These are phyloP conservation scores for Aspergillus transmontanensis DNA, from an alignment of 2,329 filamentous ascomycete species.

Conservation along the genomic window DNA sequence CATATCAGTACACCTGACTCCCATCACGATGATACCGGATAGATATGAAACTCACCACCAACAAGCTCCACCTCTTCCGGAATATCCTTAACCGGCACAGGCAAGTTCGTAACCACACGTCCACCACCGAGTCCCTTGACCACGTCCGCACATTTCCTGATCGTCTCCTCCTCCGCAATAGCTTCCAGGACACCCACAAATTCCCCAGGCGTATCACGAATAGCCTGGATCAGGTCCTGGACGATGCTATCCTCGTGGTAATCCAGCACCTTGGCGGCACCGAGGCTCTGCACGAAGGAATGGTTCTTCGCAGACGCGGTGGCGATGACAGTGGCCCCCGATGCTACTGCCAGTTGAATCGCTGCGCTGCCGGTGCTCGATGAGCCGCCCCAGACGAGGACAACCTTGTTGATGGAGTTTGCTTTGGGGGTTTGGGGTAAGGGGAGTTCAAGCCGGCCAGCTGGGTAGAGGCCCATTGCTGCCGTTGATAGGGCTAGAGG, in stretches of 20 bases:
- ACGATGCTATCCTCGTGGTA: constrained; percentile 35
- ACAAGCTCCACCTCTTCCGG: neutral
- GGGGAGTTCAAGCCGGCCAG: constrained; percentile 25
- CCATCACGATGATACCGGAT: neutral
- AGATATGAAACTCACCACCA: neutral
- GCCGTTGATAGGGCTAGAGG: constrained; percentile 39
- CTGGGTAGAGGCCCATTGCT: constrained; percentile 20
- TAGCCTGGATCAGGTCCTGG: constrained; percentile 25
- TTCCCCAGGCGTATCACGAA: constrained; percentile 18
- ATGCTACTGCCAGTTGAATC: constrained; percentile 45
- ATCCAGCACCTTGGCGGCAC: constrained; percentile 42
- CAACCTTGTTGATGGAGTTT: constrained; percentile 17
- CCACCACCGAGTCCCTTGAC: constrained; percentile 19
- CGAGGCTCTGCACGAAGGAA: constrained; percentile 36
- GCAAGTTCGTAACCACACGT: constrained; percentile 1
- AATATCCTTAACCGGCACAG: neutral
- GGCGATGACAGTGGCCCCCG: constrained; percentile 43
- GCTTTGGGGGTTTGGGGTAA: constrained; percentile 20
- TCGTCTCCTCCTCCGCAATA: neutral
- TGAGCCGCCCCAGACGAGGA: constrained; percentile 50
- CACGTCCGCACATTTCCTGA: neutral
- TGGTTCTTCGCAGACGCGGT: constrained; percentile 43
- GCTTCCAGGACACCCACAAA: constrained; percentile 17
- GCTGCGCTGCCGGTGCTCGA: constrained; percentile 47
- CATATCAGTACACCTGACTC: neutral